Evolutionary conservation across 192 early-diverging fungal species (phyloP).

Genomic region (Backusella liffmaniae): DNA sequence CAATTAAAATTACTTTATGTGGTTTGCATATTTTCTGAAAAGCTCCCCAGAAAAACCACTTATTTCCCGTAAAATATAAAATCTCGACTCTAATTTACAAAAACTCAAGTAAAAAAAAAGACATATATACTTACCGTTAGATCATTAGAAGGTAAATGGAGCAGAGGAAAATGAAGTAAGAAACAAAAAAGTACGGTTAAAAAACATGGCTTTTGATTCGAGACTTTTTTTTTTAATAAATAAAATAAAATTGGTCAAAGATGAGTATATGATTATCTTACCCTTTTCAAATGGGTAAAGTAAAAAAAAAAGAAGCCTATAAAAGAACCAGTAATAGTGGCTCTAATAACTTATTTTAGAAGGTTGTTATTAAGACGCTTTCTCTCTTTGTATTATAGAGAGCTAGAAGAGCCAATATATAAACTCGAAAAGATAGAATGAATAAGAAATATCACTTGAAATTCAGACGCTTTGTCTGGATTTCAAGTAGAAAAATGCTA

Average conservation of each 20-base stretch:
- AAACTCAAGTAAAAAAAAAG: neutral
- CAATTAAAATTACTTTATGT: neutral
- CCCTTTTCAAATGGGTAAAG: neutral
- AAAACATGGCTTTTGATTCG: neutral
- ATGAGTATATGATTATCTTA: neutral
- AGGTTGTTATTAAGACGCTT: neutral
- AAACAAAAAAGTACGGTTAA: neutral
- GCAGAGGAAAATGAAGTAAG: neutral
- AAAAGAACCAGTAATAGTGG: neutral
- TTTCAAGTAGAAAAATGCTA: conserved; percentile 2
- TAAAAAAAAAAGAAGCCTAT: neutral
- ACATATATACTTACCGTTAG: neutral
- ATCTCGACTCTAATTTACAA: neutral
- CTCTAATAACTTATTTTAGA: neutral
- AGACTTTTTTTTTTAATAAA: neutral
- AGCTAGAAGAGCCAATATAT: neutral
- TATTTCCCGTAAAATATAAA: neutral
- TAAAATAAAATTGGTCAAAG: neutral
- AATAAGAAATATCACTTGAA: neutral
- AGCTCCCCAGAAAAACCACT: neutral
- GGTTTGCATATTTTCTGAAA: neutral
- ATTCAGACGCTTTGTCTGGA: neutral
- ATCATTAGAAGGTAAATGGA: neutral
- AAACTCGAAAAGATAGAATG: neutral
- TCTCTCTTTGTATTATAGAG: neutral